A percentile compares a stretch with the other conserved stretches of the same genome.
Evolutionary conservation across 805 yeast genomes (phyloP).

Genomic region (Saturnispora quitensis): DNA sequence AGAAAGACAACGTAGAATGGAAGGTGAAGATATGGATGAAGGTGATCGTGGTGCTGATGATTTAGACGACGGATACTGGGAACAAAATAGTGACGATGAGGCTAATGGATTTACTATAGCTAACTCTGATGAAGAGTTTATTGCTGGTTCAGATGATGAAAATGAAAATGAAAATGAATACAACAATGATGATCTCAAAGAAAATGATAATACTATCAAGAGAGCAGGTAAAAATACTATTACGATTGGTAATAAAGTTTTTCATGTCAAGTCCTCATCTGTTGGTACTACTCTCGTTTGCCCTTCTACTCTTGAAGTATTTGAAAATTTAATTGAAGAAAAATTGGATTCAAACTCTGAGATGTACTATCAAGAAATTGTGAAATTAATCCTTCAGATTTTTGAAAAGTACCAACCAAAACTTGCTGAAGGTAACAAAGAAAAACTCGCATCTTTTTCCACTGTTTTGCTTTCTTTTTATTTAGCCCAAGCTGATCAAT

Average conservation of each 20-base stretch:
- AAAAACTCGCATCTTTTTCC: constrained; percentile 54
- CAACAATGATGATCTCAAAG: constrained; percentile 16
- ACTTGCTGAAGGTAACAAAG: constrained; percentile 74
- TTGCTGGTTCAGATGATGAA: constrained; percentile 30
- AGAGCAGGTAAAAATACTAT: constrained; percentile 17
- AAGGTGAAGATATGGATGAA: constrained; percentile 36
- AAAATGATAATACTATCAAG: constrained; percentile 7
- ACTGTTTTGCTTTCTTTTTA: constrained; percentile 56
- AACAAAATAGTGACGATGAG: constrained; percentile 38
- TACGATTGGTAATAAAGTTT: constrained; percentile 27
- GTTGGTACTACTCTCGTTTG: constrained; percentile 27
- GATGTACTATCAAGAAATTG: constrained; percentile 33
- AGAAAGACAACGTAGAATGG: constrained; percentile 66
- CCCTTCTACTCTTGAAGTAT: constrained; percentile 40
- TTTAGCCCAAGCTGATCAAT: constrained; percentile 36
- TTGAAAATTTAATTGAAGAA: constrained; percentile 24
- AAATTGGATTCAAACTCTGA: constrained; percentile 12
- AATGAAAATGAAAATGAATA: constrained; percentile 26
- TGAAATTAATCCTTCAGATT: constrained; percentile 43
- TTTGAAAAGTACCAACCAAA: constrained; percentile 63
- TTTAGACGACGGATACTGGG: constrained; percentile 64
- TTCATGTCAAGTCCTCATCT: constrained; percentile 15
- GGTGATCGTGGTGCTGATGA: constrained; percentile 54
- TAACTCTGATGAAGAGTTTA: constrained; percentile 32
- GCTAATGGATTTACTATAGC: constrained; percentile 36